Conservation (phyloP, 1,139 yeast genomes). For the Fermentozyma sake region DNA sequence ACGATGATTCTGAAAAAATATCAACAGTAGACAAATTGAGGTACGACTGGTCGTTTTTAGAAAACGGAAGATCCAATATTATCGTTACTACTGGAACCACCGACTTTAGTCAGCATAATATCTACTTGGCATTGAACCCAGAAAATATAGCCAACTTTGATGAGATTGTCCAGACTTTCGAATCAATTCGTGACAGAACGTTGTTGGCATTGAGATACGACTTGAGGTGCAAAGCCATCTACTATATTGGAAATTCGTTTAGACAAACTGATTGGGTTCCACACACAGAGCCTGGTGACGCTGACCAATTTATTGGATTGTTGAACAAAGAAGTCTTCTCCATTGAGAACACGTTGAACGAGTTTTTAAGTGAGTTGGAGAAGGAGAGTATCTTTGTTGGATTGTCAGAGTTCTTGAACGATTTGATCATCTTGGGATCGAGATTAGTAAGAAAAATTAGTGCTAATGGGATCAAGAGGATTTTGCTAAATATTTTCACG, state of each 20-base stretch:
- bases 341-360: slow-evolving; percentile 39
- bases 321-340: slow-evolving; percentile 57
- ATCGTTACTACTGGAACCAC: slow-evolving; percentile 16
- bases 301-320: slow-evolving; percentile 57
- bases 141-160: slow-evolving; percentile 46
- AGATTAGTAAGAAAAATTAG: slow-evolving; percentile 53
- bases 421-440: slow-evolving; percentile 58
- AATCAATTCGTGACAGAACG: slow-evolving; percentile 42
- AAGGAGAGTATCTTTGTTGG: slow-evolving; percentile 45
- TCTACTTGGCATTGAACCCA: slow-evolving; percentile 33
- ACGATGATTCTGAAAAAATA: slow-evolving; percentile 18
- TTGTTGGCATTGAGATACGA: slow-evolving; percentile 63
- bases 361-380: slow-evolving; percentile 23
- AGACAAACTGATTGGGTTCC: slow-evolving; percentile 41
- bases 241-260: slow-evolving; percentile 50
- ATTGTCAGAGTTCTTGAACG: slow-evolving; percentile 52
- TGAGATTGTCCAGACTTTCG: slow-evolving; percentile 40
- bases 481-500: slow-evolving; percentile 65
- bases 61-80: slow-evolving; percentile 33
- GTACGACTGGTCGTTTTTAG: slow-evolving; percentile 55
- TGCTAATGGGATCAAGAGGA: slow-evolving; percentile 60
- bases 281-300: slow-evolving; percentile 53
- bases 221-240: slow-evolving; percentile 57
- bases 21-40: slow-evolving; percentile 43
- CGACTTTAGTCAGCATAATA: slow-evolving; percentile 19